These are phyloP conservation scores for Pichia ethanolica DNA, from an alignment of 805 yeast genomes.

Conservation along the genomic window DNA sequence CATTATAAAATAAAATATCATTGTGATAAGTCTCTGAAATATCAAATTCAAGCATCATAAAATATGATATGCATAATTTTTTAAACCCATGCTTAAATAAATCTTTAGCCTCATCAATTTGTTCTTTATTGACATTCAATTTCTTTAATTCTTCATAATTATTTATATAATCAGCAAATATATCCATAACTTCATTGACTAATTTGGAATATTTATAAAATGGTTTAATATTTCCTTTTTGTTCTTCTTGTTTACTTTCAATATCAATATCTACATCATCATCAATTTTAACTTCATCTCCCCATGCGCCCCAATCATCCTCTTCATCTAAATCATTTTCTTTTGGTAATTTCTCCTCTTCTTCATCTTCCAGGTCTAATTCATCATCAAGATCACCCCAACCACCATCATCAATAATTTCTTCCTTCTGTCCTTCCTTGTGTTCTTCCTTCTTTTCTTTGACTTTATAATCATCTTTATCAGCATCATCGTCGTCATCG, in stretches of 20 bases:
- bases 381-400: conserved; percentile 9
- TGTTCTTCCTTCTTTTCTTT: background rate
- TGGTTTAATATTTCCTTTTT: conserved; percentile 1
- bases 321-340: conserved; percentile 23
- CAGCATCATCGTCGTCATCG: background rate
- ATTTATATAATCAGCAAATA: conserved; percentile 15
- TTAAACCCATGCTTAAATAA: conserved; percentile 23
- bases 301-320: conserved; percentile 23
- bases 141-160: conserved; percentile 14
- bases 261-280: background rate
- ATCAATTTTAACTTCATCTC: conserved; percentile 11
- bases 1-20: conserved; percentile 27
- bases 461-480: background rate
- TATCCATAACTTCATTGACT: conserved; percentile 10
- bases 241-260: background rate
- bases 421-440: background rate
- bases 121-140: conserved; percentile 7
- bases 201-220: conserved; percentile 17
- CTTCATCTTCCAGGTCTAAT: conserved; percentile 12
- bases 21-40: conserved; percentile 15
- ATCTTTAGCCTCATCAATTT: conserved; percentile 16
- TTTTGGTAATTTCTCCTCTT: conserved; percentile 14
- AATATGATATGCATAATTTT: conserved; percentile 20
- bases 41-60: conserved; percentile 20
- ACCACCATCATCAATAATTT: background rate